phyloP scores from a whole-genome alignment of 2,329 filamentous ascomycete species.

The Phaeosphaeriaceae sp. region DNA sequence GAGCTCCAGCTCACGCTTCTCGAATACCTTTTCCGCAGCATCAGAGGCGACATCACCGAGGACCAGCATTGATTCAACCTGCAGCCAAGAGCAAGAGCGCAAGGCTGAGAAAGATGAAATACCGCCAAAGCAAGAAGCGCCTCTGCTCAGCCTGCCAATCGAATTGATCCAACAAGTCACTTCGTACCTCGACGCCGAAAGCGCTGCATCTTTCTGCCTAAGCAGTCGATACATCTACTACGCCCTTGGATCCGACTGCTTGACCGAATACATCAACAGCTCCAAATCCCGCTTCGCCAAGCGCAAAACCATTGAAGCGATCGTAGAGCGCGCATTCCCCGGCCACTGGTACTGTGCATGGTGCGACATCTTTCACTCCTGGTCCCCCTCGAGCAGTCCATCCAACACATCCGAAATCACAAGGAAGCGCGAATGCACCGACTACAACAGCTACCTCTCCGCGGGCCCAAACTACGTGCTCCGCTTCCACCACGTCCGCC shows the following conservation, averaged over 20 bases:
- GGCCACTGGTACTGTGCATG: constrained; percentile 43
- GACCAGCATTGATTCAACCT: constrained; percentile 21
- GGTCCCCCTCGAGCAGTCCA: constrained; percentile 20
- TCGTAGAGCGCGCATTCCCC: constrained; percentile 43
- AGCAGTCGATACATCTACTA: constrained; percentile 36
- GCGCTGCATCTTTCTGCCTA: constrained; percentile 35
- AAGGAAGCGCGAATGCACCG: constrained; percentile 23
- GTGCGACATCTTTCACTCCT: constrained; percentile 42
- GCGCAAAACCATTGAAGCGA: constrained; percentile 28
- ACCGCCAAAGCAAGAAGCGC: constrained; percentile 11
- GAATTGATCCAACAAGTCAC: constrained; percentile 42
- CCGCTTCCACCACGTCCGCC: constrained; percentile 37
- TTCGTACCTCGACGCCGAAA: constrained; percentile 28
- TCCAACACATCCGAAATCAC: constrained; percentile 2
- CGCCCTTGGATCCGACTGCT: constrained; percentile 31
- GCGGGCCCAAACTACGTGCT: constrained; percentile 25
- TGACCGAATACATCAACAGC: constrained; percentile 22
- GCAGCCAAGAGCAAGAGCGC: constrained; percentile 8
- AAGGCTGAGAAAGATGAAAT: constrained; percentile 4
- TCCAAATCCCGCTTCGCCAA: constrained; percentile 26
- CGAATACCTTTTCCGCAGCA: constrained; percentile 8
- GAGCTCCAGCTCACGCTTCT: constrained; percentile 16
- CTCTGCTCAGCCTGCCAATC: constrained; percentile 33
- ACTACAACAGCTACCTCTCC: constrained; percentile 36
- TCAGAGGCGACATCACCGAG: constrained; percentile 14